phyloP scores from a whole-genome alignment of 352 stramenopile species.

The Globisporangium canariense region DNA sequence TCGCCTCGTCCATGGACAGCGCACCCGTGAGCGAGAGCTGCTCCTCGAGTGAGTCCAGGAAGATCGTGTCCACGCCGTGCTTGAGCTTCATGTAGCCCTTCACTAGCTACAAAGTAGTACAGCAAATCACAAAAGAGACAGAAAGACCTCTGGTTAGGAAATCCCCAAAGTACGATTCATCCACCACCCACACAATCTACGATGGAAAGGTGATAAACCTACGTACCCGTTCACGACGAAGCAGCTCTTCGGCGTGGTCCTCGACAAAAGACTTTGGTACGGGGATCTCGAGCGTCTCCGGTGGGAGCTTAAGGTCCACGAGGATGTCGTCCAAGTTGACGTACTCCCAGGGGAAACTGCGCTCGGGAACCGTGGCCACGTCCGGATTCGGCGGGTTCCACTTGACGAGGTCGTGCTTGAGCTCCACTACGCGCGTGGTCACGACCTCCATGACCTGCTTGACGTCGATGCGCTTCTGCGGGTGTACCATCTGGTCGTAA shows the following conservation, averaged over 20 bases:
- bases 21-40: conserved; percentile 26
- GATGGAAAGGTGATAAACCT: neutral
- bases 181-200: neutral
- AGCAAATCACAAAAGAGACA: neutral
- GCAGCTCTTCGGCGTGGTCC: conserved; percentile 59
- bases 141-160: conserved; percentile 2
- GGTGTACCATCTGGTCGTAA: conserved; percentile 94
- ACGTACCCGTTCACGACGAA: conserved; percentile 56
- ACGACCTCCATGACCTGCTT: conserved; percentile 92
- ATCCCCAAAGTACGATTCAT: neutral
- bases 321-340: conserved; percentile 92
- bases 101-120: conserved; percentile 42
- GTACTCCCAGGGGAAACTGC: conserved; percentile 94
- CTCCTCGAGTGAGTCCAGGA: conserved; percentile 43
- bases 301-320: conserved; percentile 91
- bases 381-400: conserved; percentile 93
- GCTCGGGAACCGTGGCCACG: conserved; percentile 67
- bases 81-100: conserved; percentile 90
- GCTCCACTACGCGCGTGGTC: conserved; percentile 82
- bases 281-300: conserved; percentile 88
- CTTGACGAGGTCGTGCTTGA: conserved; percentile 92
- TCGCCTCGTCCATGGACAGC: conserved; percentile 70
- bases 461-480: conserved; percentile 93
- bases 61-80: conserved; percentile 70
- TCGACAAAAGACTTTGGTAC: conserved; percentile 90